Conservation (phyloP, 176 grass and related monocot genomes). For the Calamus simplicifolius region DNA sequence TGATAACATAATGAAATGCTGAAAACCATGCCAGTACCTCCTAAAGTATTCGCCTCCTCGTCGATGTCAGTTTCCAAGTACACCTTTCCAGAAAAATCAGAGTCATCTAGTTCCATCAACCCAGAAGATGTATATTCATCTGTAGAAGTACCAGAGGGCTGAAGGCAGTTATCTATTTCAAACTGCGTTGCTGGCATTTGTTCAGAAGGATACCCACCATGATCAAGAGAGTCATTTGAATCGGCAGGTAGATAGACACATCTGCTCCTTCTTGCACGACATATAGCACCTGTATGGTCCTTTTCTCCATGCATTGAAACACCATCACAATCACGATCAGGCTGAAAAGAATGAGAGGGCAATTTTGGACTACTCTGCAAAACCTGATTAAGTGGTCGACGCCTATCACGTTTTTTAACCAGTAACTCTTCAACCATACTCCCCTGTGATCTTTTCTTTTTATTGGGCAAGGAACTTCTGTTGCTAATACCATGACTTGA, state of each 20-base stretch:
- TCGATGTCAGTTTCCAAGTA: conserved; percentile 72
- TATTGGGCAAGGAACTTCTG: conserved; percentile 15
- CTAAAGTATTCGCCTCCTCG: conserved; percentile 51
- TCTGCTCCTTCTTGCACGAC: conserved; percentile 41
- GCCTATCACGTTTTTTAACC: conserved; percentile 60
- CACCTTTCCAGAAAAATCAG: conserved; percentile 57
- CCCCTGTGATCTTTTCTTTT: conserved; percentile 45
- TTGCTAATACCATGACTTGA: conserved; percentile 24
- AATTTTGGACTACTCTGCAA: conserved; percentile 55
- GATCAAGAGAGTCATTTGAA: conserved; percentile 59
- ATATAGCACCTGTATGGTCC: conserved; percentile 28
- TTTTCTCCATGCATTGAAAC: conserved; percentile 37
- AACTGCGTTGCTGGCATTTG: conserved; percentile 42
- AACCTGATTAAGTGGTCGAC: conserved; percentile 41
- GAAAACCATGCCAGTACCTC: conserved; percentile 31
- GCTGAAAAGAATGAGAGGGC: conserved; percentile 20
- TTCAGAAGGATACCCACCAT: conserved; percentile 37
- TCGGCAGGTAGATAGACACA: conserved; percentile 52
- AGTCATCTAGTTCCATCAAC: conserved; percentile 39
- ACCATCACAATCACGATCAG: conserved; percentile 35
- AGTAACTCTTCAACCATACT: conserved; percentile 53
- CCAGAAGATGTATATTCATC: conserved; percentile 68
- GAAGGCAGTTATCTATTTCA: conserved; percentile 58
- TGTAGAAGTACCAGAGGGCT: conserved; percentile 43
- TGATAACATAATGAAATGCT: neutral